Base-by-base conservation (phyloP, 2,329 filamentous ascomycete genomes). In the Phaeosphaeria sp. region DNA sequence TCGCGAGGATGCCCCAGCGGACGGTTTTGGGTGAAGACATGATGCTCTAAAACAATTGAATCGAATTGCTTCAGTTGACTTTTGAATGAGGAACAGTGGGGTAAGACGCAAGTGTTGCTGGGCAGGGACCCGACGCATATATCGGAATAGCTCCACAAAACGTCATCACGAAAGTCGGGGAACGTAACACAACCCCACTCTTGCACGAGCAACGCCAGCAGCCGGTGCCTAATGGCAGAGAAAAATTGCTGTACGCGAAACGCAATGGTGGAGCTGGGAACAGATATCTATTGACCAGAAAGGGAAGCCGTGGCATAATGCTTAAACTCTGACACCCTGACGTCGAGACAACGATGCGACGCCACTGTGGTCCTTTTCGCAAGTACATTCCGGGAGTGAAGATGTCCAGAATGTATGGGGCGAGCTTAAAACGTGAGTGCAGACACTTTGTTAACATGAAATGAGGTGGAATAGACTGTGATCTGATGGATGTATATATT, bases 1-100 rank as follows among this genome's bases (percentile, higher is more conserved):
- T 82, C 10, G 80, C 81, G 23, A 83, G 76, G 59, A 83, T 83
- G 50, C 81, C 78, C 78, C 78, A 80, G 48, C 76, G 76, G 30
- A 78, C 65, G 3, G 71, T 76, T 60, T 76, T 74, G 18, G 76
- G 73, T 20, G 72, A 61, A n/a, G 72, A 62, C 73, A 76, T 76
- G 42, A 42, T 60, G 53, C 41, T 1, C n/a, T 18, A 46, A 17
- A 25, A 48, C 11, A 41, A 11, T 49, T 39, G 21, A 25, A 9
- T 2, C 1, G 5, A n/a, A 11, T 21, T 46, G 13, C 42, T 18
- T 25, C 17, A 27, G 39, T 50, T 6, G 17, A 44, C 11, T 39
- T 22, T n/a, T 44, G 9, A 30, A 44, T n/a, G 23, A 15, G 46
- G 13, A 6, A 36, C 44, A 6, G 15, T 33, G 46, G 36, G 50